phyloP scores from a whole-genome alignment of 2,329 filamentous ascomycete species.

The Leptographium galeiforme region DNA sequence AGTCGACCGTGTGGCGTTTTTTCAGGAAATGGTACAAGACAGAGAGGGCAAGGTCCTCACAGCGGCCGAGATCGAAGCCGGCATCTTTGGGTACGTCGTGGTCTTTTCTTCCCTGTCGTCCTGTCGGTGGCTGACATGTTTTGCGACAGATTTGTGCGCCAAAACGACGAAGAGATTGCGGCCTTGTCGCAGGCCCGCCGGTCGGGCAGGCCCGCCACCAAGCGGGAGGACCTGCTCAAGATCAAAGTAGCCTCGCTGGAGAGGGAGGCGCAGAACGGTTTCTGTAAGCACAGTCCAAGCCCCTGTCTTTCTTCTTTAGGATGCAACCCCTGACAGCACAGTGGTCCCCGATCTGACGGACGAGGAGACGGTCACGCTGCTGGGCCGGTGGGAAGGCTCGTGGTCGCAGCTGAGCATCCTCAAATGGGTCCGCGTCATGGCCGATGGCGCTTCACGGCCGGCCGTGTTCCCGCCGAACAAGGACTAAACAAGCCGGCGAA shows the following conservation, averaged over 20 bases:
- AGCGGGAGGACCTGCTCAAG: constrained; percentile 64
- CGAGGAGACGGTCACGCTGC: constrained; percentile 46
- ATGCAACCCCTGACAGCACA: constrained; percentile 15
- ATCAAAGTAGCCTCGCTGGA: constrained; percentile 57
- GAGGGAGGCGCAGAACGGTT: constrained; percentile 72
- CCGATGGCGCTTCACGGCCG: constrained; percentile 48
- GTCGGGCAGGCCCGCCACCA: constrained; percentile 64
- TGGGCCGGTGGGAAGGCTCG: constrained; percentile 67
- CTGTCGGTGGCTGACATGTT: background rate
- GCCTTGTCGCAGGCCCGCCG: constrained; percentile 55
- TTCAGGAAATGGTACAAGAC: constrained; percentile 46
- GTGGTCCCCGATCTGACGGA: constrained; percentile 64
- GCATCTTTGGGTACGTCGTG: constrained; percentile 46
- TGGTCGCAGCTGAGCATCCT: constrained; percentile 71
- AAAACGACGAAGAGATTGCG: constrained; percentile 58
- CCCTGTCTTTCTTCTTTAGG: background rate
- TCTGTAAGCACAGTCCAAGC: constrained; percentile 40
- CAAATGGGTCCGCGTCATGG: constrained; percentile 62
- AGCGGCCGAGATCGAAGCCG: constrained; percentile 41
- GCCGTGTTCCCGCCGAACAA: constrained; percentile 63
- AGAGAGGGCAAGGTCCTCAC: constrained; percentile 37
- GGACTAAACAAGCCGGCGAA: constrained; percentile 4
- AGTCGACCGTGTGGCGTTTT: constrained; percentile 10
- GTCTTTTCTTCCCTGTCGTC: background rate
- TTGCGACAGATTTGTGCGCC: constrained; percentile 43